Conservation (phyloP, 495 filamentous ascomycete species). For the Penicillium malachiteum region DNA sequence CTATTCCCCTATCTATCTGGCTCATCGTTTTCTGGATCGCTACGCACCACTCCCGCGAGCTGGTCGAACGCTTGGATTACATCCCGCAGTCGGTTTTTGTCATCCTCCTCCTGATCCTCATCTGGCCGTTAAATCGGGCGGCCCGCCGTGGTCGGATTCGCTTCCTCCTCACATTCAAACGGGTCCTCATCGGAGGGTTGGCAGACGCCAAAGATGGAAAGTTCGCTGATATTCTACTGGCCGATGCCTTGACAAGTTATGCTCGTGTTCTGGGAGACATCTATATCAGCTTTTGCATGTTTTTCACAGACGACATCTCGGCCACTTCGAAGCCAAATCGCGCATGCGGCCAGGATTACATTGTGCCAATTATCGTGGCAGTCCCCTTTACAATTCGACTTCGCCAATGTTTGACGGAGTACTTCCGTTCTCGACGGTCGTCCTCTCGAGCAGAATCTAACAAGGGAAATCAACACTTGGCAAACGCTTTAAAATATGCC, state of each 20-base stretch:
- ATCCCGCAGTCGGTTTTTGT: conserved; percentile 79
- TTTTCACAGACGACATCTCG: conserved; percentile 63
- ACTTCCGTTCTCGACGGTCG: conserved; percentile 62
- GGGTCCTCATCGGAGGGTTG: conserved; percentile 75
- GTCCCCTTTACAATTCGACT: conserved; percentile 82
- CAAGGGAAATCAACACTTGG: conserved; percentile 79
- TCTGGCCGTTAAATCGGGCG: conserved; percentile 68
- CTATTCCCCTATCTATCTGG: conserved; percentile 64
- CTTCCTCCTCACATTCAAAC: conserved; percentile 67
- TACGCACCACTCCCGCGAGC: conserved; percentile 63
- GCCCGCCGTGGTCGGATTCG: conserved; percentile 72
- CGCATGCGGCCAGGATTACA: conserved; percentile 68
- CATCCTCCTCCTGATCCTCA: conserved; percentile 64
- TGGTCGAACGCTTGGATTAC: conserved; percentile 72
- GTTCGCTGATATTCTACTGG: conserved; percentile 92
- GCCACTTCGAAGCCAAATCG: conserved; percentile 81
- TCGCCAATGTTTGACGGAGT: conserved; percentile 90
- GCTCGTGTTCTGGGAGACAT: conserved; percentile 87
- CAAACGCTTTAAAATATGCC: conserved; percentile 90
- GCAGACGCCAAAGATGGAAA: conserved; percentile 78
- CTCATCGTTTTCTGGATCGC: conserved; percentile 78
- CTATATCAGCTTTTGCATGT: conserved; percentile 89
- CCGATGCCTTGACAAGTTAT: conserved; percentile 92
- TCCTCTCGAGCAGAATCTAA: conserved; percentile 44
- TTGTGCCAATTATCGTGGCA: conserved; percentile 78